Evolutionary conservation across 208 protist species (phyloP).

Genomic region (Porcisia deanei): DNA sequence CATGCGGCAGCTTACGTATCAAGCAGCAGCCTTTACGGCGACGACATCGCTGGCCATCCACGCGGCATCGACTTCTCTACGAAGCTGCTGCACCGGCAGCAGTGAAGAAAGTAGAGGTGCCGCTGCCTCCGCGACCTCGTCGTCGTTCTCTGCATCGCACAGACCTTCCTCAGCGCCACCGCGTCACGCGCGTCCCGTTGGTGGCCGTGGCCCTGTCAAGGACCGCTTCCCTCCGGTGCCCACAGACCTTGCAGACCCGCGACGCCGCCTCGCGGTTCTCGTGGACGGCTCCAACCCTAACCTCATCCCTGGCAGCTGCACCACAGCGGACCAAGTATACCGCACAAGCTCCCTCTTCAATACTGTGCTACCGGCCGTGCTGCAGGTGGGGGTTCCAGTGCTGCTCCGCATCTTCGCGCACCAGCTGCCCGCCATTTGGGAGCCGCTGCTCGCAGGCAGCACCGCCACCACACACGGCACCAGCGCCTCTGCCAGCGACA

Average conservation of each 20-base stretch:
- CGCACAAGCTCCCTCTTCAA: slow-evolving; percentile 42
- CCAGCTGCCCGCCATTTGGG: slow-evolving; percentile 71
- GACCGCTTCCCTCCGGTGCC: slow-evolving; percentile 72
- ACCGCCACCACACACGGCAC: not conserved
- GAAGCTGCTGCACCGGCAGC: not conserved
- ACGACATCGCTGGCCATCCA: not conserved
- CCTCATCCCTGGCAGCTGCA: slow-evolving; percentile 30
- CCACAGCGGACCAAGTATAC: slow-evolving; percentile 17
- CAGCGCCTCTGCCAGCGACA: not conserved
- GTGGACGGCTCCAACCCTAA: slow-evolving; percentile 70
- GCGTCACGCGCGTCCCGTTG: slow-evolving; percentile 1
- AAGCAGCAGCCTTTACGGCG: not conserved
- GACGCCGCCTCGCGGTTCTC: slow-evolving; percentile 74
- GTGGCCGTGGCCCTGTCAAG: slow-evolving; percentile 55
- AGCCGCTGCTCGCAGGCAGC: slow-evolving; percentile 38
- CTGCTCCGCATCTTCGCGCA: slow-evolving; percentile 78
- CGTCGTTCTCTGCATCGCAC: not conserved
- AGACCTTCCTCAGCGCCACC: not conserved
- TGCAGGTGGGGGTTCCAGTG: slow-evolving; percentile 77
- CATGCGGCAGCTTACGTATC: not conserved
- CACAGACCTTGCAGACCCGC: slow-evolving; percentile 66
- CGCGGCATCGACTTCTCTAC: not conserved
- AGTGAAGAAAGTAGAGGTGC: not conserved
- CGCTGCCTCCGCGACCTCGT: not conserved
- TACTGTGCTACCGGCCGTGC: slow-evolving; percentile 62